Evolutionary conservation across 768 basidiomycete species (phyloP), one percentile per base, ranked within the genome.

Genomic region (Boletus rufocinnamomeus): DNA sequence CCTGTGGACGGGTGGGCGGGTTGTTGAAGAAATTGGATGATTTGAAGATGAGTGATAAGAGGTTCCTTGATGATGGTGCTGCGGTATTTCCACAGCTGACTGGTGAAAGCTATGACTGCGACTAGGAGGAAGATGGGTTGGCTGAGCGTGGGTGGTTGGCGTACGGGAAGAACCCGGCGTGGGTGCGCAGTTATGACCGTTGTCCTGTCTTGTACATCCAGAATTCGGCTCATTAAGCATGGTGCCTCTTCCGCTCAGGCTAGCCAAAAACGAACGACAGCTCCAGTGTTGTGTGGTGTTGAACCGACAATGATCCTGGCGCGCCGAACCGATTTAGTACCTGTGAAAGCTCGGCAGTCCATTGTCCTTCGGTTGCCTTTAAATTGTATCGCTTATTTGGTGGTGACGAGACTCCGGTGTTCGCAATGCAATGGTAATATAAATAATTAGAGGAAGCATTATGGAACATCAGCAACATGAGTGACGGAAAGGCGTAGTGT

Each of bases 31-130:
- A 32, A 69, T 50, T 6, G 77, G 59, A 38, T 80, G 71, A 13
- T 75, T 64, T 14, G 76, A 64, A 38, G 74, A 66, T 23, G 82
- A 74, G 60, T 82, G 85, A 70, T 88, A 88, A 9, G 88, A 88
- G 19, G 87, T 85, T 55, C 86, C 89, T 63, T 84, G 83, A 66
- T 84, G 77, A 68, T 87, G 88, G 64, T 62, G 88, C 17, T 75
- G 77, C 35, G 86, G 86, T 8, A 83, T 82, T 38, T 87, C 84
- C 19, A 73, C 69, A 14, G 80, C 69, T 17, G 84, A 83, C 82
- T 84, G 84, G 59, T 80, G 80, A n/a, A 87, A 84, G 56, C 78
- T 76, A 56, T 80, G 80, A 68, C 82, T 85, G 52, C 79, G 62
- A 52, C 74, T 77, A 50, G 83, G 71, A 59, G 78, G 76, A 23